Base-by-base conservation (phyloP, 768 basidiomycete species). In the Rhizopogon vesiculosus region DNA sequence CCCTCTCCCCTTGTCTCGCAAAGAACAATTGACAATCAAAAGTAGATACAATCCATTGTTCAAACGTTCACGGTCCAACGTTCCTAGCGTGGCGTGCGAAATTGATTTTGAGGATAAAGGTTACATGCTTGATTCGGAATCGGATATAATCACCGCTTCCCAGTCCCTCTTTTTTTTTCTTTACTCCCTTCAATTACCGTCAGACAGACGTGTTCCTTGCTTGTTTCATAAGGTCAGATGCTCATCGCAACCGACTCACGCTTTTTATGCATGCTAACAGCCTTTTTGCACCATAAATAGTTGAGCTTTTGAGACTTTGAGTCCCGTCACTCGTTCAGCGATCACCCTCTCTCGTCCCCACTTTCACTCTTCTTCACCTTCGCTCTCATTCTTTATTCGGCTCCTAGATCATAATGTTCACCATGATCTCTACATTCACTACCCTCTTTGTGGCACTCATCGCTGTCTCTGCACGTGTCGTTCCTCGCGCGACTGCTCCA, bases 401-500 rank as follows among this genome's bases (percentile, higher is more conserved):
- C 61, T 67, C 68, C 66, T 56, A 62, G 45, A 49, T 22, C 39
- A 55, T 9, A 9, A 72, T 74, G 66, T 66, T 74, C 64, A 62
- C 53, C 59, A 42, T 69, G 57, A 16, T 70, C 55, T 59, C 61
- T 50, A 55, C 76, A 63, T 58, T 76, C 49, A 63, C 74, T 56
- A 62, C 74, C 56, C 53, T 78, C 59, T 61, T 75, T 59, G 59
- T 81, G 61, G 67, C 77, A 58, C 68, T 79, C 61, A 66, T 80
- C 60, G 75, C 75, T 57, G 66, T 66, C 35, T 64, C 64, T 28
- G 74, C 69, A 60, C 65, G 66, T 66, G 67, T 72, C 72, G 59
- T 79, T 68, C 62, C 59, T 54, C 60, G 69, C 51, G 55, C 59
- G 63, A 16, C 63, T 59, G 41, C 69, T 69, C 82, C 80, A 5